Percentiles rank a stretch among this genome's conserved stretches.
phyloP scores from a whole-genome alignment of 1,284 basidiomycete species.

The Pseudozyma flocculosa region DNA sequence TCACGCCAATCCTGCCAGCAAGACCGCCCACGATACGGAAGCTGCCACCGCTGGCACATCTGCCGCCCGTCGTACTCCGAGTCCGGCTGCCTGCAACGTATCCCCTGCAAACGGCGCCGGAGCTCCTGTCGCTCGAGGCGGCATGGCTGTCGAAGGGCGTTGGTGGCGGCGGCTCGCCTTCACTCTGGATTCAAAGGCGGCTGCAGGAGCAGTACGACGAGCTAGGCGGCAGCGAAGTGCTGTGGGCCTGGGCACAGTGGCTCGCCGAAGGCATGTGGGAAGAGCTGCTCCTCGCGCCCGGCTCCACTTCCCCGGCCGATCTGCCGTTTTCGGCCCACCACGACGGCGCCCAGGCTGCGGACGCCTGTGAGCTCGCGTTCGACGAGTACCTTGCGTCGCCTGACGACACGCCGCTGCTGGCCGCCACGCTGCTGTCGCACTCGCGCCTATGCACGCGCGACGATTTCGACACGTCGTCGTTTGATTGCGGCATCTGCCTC shows the following conservation, averaged over 20 bases:
- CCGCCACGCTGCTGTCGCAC: constrained; percentile 18
- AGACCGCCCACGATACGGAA: constrained; percentile 1
- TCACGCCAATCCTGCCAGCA: too few relatives aligned
- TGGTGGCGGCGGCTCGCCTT: background rate
- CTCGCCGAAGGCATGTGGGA: constrained; percentile 27
- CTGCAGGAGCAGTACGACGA: constrained; percentile 21
- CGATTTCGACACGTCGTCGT: constrained; percentile 24
- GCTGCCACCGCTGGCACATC: constrained; percentile 12
- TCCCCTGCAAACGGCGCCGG: constrained; percentile 14
- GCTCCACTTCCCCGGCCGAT: background rate
- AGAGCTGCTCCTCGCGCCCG: constrained; percentile 2
- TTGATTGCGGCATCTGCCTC: constrained; percentile 40
- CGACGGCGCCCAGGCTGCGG: background rate
- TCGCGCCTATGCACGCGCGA: constrained; percentile 24
- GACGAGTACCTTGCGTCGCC: constrained; percentile 10
- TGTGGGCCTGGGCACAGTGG: constrained; percentile 30
- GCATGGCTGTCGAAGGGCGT: constrained; percentile 11
- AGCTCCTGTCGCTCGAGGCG: constrained; percentile 14
- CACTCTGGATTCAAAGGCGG: constrained; percentile 12
- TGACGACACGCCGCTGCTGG: constrained; percentile 8
- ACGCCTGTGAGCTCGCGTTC: constrained; percentile 5
- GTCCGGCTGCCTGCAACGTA: constrained; percentile 20
- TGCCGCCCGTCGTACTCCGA: constrained; percentile 19
- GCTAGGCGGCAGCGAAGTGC: constrained; percentile 18
- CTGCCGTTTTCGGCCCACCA: background rate